Evolutionary conservation across 176 grass and related monocot genomes (phyloP), one percentile per base, ranked within the genome.

Genomic region (Hyparrhenia diplandra): DNA sequence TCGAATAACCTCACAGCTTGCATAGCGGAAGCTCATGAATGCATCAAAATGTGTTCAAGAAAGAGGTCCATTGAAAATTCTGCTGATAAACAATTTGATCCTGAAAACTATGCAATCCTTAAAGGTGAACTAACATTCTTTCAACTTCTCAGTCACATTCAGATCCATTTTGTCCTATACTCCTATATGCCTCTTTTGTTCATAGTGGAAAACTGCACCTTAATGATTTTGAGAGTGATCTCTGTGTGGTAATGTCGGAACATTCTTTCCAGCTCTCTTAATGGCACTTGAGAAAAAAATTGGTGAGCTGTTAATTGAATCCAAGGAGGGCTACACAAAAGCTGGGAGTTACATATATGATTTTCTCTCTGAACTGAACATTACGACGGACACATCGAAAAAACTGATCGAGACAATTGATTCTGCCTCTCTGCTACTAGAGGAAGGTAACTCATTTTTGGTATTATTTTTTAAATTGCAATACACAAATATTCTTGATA

Each of bases 71-170:
- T 84, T 67, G 92, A 91, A 62, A 89, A 88, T 55, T 88, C 90
- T 43, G 75, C 90, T 78, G 92, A 95, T 78, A 98, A 98, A 78
- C 90, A 95, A 61, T 88, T 93, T 86, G 90, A 98, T 60, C 95
- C 95, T 70, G 95, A 98, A 78, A 95, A 93, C 79, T 98, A 91
- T 98, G 92, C 92, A 86, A 98, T 98, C 68, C 95, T 98, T 27
- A 92, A 87, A 95, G 95, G 95, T 91, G 69, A 73, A 65, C 27
- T 5, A 27, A 64, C 45, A 29, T 66, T 76, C 68, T 41, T 69
- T 59, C 51, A 69, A 5, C 20, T 51, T 55, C 32, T 80, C n/a
- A 40, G 25, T 40, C 6, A 30, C 62, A 72, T 11, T 32, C 18
- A 42, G 11, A 57, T 76, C 25, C 34, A 28, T 73, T 27, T 80